These are phyloP conservation scores for Cladochytrium replicatum DNA, from an alignment of 192 early-diverging fungal genomes.

Conservation along the genomic window DNA sequence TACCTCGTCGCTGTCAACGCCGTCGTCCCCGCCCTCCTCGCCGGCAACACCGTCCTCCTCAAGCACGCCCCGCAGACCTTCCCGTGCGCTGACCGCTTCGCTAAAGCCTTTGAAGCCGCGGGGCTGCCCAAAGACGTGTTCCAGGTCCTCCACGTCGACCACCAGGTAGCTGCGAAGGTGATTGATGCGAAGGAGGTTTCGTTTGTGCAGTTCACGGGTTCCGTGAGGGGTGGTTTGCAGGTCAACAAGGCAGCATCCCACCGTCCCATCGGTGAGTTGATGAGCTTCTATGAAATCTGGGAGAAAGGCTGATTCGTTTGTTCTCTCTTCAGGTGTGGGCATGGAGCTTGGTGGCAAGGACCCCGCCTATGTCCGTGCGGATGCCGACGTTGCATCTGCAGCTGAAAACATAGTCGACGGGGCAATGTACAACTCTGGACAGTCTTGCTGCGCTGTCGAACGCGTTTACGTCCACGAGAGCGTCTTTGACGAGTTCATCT, in stretches of 20 bases:
- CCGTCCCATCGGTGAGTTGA: conserved; percentile 51
- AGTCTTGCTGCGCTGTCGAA: conserved; percentile 73
- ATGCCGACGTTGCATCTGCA: conserved; percentile 59
- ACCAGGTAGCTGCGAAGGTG: conserved; percentile 36
- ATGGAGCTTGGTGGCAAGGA: conserved; percentile 82
- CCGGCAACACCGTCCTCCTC: conserved; percentile 65
- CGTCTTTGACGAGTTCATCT: conserved; percentile 65
- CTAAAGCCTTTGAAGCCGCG: conserved; percentile 48
- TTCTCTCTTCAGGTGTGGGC: conserved; percentile 45
- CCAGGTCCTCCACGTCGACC: conserved; percentile 33
- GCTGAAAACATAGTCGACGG: conserved; percentile 71
- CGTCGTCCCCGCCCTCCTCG: conserved; percentile 66
- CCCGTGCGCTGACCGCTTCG: conserved; percentile 60
- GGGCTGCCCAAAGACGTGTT: conserved; percentile 61
- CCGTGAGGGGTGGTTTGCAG: conserved; percentile 56
- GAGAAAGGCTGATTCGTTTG: too few relatives aligned
- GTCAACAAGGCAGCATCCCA: conserved; percentile 43
- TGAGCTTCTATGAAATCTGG: too few relatives aligned
- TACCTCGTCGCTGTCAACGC: conserved; percentile 59
- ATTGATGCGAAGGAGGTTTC: conserved; percentile 48
- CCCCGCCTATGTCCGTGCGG: conserved; percentile 66
- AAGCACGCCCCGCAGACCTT: conserved; percentile 79
- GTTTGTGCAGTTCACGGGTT: conserved; percentile 72
- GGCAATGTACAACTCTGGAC: conserved; percentile 68
- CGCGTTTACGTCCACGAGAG: conserved; percentile 67